A percentile compares a stretch with the other conserved stretches of the same genome.
These are phyloP conservation scores for Chaetomium tenue DNA, from an alignment of 495 filamentous ascomycete genomes.

Conservation along the genomic window DNA sequence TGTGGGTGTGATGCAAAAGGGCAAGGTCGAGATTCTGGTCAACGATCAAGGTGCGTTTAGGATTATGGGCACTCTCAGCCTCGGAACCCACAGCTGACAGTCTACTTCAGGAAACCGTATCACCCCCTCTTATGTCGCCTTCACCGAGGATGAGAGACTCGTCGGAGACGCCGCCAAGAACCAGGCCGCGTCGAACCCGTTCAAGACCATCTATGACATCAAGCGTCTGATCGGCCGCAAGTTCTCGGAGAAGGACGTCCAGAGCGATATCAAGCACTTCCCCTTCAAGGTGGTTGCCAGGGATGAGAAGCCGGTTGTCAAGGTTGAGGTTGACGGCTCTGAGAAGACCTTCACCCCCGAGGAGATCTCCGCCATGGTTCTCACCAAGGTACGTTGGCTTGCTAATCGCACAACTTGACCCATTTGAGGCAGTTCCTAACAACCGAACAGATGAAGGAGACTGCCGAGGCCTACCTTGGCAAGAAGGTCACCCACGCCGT, in stretches of 20 bases:
- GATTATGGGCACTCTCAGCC: neutral
- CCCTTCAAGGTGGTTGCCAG: conserved; percentile 82
- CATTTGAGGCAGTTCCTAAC: conserved; percentile 9
- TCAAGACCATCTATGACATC: conserved; percentile 85
- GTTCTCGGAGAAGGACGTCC: conserved; percentile 80
- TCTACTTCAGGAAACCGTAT: conserved; percentile 78
- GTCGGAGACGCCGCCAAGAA: conserved; percentile 99
- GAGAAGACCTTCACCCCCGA: conserved; percentile 81
- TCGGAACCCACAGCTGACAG: conserved; percentile 14
- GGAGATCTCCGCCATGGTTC: conserved; percentile 83
- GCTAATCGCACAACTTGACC: neutral
- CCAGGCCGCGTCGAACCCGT: conserved; percentile 92
- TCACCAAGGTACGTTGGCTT: conserved; percentile 56
- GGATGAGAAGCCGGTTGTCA: conserved; percentile 77
- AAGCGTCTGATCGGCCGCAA: conserved; percentile 94
- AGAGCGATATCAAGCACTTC: conserved; percentile 84
- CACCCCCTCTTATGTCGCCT: conserved; percentile 97
- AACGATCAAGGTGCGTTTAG: conserved; percentile 68
- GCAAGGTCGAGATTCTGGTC: conserved; percentile 95
- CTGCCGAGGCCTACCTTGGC: conserved; percentile 87
- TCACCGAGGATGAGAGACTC: conserved; percentile 94
- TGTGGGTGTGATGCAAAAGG: conserved; percentile 98
- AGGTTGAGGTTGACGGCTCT: conserved; percentile 70
- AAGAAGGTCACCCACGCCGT: conserved; percentile 97
- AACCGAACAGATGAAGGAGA: conserved; percentile 77